Conservation (phyloP, 371 early-diverging fungal genomes). For the Lichtheimia hyalospora region DNA sequence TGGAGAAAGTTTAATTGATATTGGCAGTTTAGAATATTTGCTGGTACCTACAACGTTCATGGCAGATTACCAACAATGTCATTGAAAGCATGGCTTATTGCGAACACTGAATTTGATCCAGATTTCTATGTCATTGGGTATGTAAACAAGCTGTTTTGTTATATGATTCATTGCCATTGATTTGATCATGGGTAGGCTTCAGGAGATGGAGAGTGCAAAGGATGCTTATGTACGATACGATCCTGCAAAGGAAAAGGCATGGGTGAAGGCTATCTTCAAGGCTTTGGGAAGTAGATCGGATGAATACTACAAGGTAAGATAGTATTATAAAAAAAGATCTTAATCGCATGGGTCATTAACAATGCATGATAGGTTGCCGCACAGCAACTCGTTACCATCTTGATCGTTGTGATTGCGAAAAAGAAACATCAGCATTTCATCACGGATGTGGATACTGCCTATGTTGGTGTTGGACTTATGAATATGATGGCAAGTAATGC, state of each 20-base stretch:
- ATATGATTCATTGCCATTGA: neutral
- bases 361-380: slow-evolving; percentile 50
- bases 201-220: slow-evolving; percentile 84
- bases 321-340: neutral
- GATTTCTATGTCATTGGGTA: slow-evolving; percentile 80
- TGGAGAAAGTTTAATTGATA: neutral
- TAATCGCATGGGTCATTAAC: neutral
- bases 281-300: slow-evolving; percentile 52
- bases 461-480: slow-evolving; percentile 77
- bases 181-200: slow-evolving; percentile 55
- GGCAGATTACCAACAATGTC: slow-evolving; percentile 65
- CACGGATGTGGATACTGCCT: slow-evolving; percentile 55
- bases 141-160: neutral
- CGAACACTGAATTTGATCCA: slow-evolving; percentile 43
- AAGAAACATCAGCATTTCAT: slow-evolving; percentile 51
- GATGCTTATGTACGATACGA: slow-evolving; percentile 85
- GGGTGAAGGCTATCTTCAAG: slow-evolving; percentile 71
- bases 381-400: slow-evolving; percentile 83
- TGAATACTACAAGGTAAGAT: slow-evolving; percentile 54
- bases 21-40: slow-evolving; percentile 57
- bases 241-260: slow-evolving; percentile 72
- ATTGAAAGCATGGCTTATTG: slow-evolving; percentile 66
- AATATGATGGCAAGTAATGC: slow-evolving; percentile 64
- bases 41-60: slow-evolving; percentile 93
- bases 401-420: slow-evolving; percentile 80